phyloP scores from a whole-genome alignment of 768 basidiomycete species.

The Hygrophorus russula region DNA sequence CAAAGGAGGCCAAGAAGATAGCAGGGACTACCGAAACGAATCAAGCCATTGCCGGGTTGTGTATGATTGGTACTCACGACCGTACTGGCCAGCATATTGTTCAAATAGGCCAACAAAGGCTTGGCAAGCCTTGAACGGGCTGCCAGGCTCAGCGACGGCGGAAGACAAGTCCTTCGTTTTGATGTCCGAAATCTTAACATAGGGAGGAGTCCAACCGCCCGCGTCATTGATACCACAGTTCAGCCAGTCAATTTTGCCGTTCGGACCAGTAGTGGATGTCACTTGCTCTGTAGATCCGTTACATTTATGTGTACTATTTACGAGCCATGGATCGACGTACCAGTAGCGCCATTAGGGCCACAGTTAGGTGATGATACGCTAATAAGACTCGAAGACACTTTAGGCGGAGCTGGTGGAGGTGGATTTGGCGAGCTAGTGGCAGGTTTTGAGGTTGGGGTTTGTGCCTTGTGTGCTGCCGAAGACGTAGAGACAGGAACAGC shows the following conservation, averaged over 20 bases:
- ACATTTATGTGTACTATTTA: neutral
- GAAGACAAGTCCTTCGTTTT: constrained; percentile 31
- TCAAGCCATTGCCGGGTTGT: neutral
- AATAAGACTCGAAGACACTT: neutral
- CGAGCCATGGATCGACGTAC: constrained; percentile 18
- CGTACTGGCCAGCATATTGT: constrained; percentile 37
- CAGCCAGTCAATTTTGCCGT: constrained; percentile 64
- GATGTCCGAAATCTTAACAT: constrained; percentile 40
- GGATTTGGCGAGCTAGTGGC: no score
- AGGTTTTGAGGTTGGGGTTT: no score
- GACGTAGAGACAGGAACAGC: no score
- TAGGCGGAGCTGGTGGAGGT: no score
- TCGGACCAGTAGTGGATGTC: constrained; percentile 46
- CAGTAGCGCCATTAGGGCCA: constrained; percentile 38
- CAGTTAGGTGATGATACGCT: constrained; percentile 20
- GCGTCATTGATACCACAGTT: constrained; percentile 57
- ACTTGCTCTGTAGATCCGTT: constrained; percentile 33
- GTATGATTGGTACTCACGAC: constrained; percentile 5
- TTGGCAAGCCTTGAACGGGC: constrained; percentile 52
- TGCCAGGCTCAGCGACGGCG: constrained; percentile 36
- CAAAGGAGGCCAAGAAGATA: constrained; percentile 75
- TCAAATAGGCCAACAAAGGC: constrained; percentile 44
- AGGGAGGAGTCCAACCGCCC: constrained; percentile 65
- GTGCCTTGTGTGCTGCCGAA: no score
- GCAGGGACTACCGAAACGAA: constrained; percentile 33